Base-by-base conservation (phyloP, 768 basidiomycete species). In the Mycena metata region DNA sequence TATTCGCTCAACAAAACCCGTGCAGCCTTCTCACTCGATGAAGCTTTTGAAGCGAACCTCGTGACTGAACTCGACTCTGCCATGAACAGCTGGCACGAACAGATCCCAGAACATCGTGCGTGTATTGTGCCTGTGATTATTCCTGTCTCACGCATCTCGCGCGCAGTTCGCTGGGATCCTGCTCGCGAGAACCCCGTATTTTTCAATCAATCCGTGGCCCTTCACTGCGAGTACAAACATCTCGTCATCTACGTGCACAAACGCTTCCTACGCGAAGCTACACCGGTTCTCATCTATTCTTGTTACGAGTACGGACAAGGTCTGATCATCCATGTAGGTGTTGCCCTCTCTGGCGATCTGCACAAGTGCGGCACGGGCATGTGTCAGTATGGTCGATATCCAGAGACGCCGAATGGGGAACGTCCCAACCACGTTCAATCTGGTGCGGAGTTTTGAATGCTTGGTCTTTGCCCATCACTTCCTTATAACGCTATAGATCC, bases 291-390 rank as follows among this genome's bases (percentile, higher is more conserved):
- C n/a, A 21, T 30, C n/a, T 33, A 12, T 58, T 45, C n/a, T 52
- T 19, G 36, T 45, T 47, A 30, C 30, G 30, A 26, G 39, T n/a
- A 55, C 54, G 23, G 30, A 42, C 43, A 26, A 26, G 26, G 49
- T 30, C 30, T 51, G 17, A 13, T 51, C 30, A 30, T 30, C 30
- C 3, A 30, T 30, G n/a, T 19, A 60, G 59, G 74, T 76, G 1
- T 83, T 90, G 54, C 90, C 91, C 81, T 73, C 93, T 0, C 82
- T 95, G 35, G 91, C 92, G 0, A 95, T 95, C 60, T 95, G 93
- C 76, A 90, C 91, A 13, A 95, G 94, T 66, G 89, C 95, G 1
- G 92, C 95, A 3, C 84, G 93, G 11, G 92, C 91, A 3, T 90
- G 88, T 67, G 88, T 88, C 43, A 91, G 91, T 74, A 85, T 96